phyloP scores from a whole-genome alignment of 257 asterid species.

The Rubia yunnanensis region DNA sequence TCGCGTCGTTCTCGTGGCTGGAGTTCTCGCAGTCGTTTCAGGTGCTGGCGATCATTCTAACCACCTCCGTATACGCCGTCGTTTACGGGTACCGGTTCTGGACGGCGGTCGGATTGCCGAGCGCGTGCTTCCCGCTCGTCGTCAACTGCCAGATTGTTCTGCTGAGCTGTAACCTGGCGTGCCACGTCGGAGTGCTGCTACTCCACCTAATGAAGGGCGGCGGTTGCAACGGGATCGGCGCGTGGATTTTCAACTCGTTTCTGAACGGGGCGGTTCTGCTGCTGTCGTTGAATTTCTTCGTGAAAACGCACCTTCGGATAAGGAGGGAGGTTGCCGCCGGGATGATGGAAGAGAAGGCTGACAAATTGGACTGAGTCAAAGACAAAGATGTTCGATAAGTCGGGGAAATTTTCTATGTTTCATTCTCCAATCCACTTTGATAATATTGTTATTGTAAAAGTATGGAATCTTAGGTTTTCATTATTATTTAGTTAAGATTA shows the following conservation, averaged over 20 bases:
- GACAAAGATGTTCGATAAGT: conserved; percentile 8
- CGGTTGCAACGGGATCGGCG: conserved; percentile 83
- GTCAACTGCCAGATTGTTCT: conserved; percentile 57
- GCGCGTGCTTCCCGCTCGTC: conserved; percentile 70
- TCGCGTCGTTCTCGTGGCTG: conserved; percentile 77
- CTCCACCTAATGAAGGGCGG: conserved; percentile 75
- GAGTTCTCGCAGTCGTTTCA: conserved; percentile 90
- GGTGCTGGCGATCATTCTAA: conserved; percentile 50
- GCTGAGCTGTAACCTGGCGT: conserved; percentile 52
- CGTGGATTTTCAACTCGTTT: conserved; percentile 78
- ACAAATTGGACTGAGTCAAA: conserved; percentile 7
- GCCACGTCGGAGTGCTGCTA: conserved; percentile 64
- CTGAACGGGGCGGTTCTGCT: conserved; percentile 58
- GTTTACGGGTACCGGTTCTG: conserved; percentile 90
- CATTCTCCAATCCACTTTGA: background rate
- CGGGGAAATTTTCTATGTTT: background rate
- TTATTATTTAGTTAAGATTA: too few species aligned
- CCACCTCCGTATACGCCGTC: conserved; percentile 49
- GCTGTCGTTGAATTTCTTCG: conserved; percentile 59
- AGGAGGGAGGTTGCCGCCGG: conserved; percentile 16
- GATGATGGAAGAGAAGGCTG: conserved; percentile 8
- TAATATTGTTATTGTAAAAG: background rate
- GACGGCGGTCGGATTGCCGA: conserved; percentile 73
- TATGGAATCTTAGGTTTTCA: background rate
- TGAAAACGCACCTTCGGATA: conserved; percentile 33